Evolutionary conservation across 2,329 filamentous ascomycete genomes (phyloP), one percentile per base, ranked within the genome.

Genomic region (Dendrostoma leiphaemia): DNA sequence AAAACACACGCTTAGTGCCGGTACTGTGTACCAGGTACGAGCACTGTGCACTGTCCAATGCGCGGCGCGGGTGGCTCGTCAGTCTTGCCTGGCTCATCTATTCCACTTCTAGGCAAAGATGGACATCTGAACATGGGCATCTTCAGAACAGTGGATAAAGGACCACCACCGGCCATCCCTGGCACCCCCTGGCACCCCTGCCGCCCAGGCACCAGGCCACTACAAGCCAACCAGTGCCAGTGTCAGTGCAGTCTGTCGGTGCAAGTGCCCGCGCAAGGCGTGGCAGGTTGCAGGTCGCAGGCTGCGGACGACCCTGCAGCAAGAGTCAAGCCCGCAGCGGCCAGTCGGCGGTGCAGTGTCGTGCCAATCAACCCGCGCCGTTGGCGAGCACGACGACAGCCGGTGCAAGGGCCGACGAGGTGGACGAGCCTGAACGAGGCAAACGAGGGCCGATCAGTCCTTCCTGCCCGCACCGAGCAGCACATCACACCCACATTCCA

Each of bases 61-160:
- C n/a, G n/a, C n/a, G n/a, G n/a, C n/a, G n/a, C n/a, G n/a, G n/a
- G n/a, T n/a, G n/a, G n/a, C n/a, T n/a, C n/a, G n/a, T n/a, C n/a
- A 6, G 24, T 44, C 9, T 4, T 9, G 9, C 41, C 12, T 23
- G 13, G 23, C 24, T 44, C 15, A 21, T 31, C 21, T 5, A 29
- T 29, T n/a, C 46, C 31, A 24, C 10, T 29, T 48, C 15, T 17
- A n/a, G 46, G 29, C 34, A n/a, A 31, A 29, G 32, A 48, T 48
- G 46, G 34, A 29, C 34, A 38, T 40, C 24, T 38, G 23, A 12
- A 37, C 46, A 48, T 38, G 32, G 46, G 46, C 46, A 48, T 48
- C 34, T 28, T n/a, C n/a, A n/a, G n/a, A n/a, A n/a, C n/a, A n/a
- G n/a, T n/a, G n/a, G n/a, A n/a, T n/a, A n/a, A n/a, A n/a, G n/a